Conservation (phyloP, 345 rosid species). For the Lepidium africanum region DNA sequence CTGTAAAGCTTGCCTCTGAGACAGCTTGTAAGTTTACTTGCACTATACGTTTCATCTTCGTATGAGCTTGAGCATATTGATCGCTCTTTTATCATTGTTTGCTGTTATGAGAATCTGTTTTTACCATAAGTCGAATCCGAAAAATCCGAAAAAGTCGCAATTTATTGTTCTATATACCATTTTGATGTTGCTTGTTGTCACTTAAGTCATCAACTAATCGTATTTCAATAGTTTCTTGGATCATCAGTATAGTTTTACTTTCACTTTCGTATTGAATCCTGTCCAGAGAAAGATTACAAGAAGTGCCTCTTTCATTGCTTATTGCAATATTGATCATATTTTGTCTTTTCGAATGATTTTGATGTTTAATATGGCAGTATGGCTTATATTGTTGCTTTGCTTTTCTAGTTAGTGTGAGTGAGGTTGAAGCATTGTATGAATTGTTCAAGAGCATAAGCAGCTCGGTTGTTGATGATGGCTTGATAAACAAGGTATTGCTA, state of each 20-base stretch:
- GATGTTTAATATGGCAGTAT: background rate
- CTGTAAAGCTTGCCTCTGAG: slow-evolving; percentile 78
- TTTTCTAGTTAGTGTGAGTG: slow-evolving; percentile 80
- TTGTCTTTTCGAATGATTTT: background rate
- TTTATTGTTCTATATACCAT: background rate
- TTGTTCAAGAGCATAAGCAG: slow-evolving; percentile 90
- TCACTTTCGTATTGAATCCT: background rate
- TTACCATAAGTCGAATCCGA: background rate
- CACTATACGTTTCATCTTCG: slow-evolving; percentile 2
- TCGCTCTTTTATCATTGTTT: background rate
- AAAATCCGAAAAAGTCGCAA: background rate
- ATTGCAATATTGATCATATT: background rate
- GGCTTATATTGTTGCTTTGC: background rate
- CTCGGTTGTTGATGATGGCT: slow-evolving; percentile 89
- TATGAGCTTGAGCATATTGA: background rate
- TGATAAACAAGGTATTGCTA: slow-evolving; percentile 74
- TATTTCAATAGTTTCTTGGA: background rate
- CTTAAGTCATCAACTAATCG: background rate
- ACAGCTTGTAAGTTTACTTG: slow-evolving; percentile 75
- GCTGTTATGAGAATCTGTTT: background rate
- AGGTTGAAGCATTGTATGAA: slow-evolving; percentile 92
- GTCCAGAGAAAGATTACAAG: background rate
- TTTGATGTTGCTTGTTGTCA: background rate
- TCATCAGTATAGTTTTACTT: background rate
- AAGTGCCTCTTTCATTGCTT: slow-evolving; percentile 1